Conservation (phyloP, 2,329 filamentous ascomycete genomes). For the Byssoonygena ceratinophila region DNA sequence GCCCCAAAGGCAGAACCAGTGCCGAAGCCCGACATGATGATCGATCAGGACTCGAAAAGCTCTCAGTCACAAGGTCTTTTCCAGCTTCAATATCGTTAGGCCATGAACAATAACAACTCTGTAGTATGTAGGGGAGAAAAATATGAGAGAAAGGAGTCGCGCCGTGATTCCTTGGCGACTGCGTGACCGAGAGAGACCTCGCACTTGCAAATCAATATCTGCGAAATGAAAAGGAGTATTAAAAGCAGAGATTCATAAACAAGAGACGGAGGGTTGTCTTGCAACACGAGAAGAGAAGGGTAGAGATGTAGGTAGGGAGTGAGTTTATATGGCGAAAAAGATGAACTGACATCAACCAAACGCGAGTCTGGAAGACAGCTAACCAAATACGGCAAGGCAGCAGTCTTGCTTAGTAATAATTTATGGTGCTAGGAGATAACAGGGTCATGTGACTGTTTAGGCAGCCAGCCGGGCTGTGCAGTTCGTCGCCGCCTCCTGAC, state of each 20-base stretch:
- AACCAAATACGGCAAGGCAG: slow-evolving; percentile 8
- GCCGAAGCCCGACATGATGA: slow-evolving; percentile 17
- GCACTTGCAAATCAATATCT: background rate
- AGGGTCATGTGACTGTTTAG: background rate
- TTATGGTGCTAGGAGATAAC: background rate
- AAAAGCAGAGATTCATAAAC: background rate
- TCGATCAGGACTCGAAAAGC: slow-evolving; percentile 1
- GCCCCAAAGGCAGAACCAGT: slow-evolving; percentile 16
- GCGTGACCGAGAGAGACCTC: background rate
- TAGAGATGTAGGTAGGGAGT: background rate
- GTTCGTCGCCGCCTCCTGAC: no score
- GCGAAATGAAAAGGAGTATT: background rate
- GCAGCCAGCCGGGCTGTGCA: no score
- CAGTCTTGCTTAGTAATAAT: slow-evolving; percentile 1
- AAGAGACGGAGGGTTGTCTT: background rate
- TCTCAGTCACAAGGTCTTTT: slow-evolving; percentile 1
- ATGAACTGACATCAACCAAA: slow-evolving; percentile 5
- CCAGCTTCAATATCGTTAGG: background rate
- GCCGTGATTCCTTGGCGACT: background rate
- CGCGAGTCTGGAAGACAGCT: slow-evolving; percentile 1
- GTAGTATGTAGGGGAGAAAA: background rate
- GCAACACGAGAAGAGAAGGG: background rate
- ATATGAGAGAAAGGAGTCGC: background rate
- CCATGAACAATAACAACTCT: slow-evolving; percentile 5
- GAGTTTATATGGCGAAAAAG: slow-evolving; percentile 8